Evolutionary conservation across 2,329 filamentous ascomycete species (phyloP).

Genomic region (Cladosporium sp.): DNA sequence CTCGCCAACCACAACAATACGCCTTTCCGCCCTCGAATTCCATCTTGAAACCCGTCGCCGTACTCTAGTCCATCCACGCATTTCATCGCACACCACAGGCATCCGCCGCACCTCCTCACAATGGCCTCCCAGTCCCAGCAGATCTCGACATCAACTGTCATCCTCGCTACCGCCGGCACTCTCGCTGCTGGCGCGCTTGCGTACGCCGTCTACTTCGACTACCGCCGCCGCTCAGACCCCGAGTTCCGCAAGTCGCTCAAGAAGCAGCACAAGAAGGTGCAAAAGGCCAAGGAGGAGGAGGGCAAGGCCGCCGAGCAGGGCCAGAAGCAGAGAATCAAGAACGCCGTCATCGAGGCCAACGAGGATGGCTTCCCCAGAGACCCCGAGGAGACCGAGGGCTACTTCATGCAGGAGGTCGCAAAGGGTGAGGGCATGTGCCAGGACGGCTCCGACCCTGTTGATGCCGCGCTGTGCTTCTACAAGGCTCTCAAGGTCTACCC

Average conservation of each 20-base stretch:
- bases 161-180: constrained; percentile 55
- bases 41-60: constrained; percentile 8
- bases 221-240: constrained; percentile 60
- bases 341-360: constrained; percentile 73
- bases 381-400: constrained; percentile 89
- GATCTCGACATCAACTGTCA: constrained; percentile 55
- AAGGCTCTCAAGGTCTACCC: constrained; percentile 98
- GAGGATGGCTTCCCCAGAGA: constrained; percentile 87
- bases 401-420: constrained; percentile 94
- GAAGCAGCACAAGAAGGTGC: constrained; percentile 70
- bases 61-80: not conserved
- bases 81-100: not conserved
- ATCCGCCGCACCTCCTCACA: not conserved
- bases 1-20: not conserved
- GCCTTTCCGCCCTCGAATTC: not conserved
- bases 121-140: constrained; percentile 33
- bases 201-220: constrained; percentile 65
- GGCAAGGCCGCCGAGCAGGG: constrained; percentile 61
- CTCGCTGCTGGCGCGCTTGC: constrained; percentile 56
- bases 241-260: constrained; percentile 62
- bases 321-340: constrained; percentile 71
- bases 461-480: constrained; percentile 94
- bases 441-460: constrained; percentile 73
- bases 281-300: constrained; percentile 67
- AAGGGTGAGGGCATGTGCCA: constrained; percentile 77